phyloP scores from a whole-genome alignment of 257 asterid genomes.

The Fraxinus anomala region DNA sequence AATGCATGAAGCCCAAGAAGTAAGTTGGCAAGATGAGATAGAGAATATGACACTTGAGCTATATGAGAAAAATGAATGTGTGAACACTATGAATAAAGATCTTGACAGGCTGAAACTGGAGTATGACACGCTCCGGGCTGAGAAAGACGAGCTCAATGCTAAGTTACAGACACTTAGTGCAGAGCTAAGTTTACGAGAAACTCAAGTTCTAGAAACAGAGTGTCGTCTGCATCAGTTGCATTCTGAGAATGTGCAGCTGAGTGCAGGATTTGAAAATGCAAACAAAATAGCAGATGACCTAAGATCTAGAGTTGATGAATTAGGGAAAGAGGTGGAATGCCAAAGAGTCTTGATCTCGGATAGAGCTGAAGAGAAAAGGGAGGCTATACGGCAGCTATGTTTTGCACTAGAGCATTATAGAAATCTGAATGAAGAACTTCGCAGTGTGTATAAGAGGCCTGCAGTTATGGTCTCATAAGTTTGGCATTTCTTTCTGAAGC shows the following conservation, averaged over 20 bases:
- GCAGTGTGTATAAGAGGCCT: conserved; percentile 31
- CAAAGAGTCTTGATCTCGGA: conserved; percentile 54
- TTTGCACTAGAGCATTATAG: conserved; percentile 74
- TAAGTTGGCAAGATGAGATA: conserved; percentile 41
- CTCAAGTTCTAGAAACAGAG: conserved; percentile 42
- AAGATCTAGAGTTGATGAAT: conserved; percentile 39
- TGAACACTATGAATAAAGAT: conserved; percentile 40
- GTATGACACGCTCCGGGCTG: conserved; percentile 45
- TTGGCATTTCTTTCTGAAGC: conserved; percentile 12
- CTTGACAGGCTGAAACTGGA: conserved; percentile 52
- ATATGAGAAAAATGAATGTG: conserved; percentile 30
- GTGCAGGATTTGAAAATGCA: conserved; percentile 33
- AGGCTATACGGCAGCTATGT: conserved; percentile 88
- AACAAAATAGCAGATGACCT: conserved; percentile 39
- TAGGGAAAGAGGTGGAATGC: conserved; percentile 59
- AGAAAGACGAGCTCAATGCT: conserved; percentile 55
- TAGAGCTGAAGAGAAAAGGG: conserved; percentile 76
- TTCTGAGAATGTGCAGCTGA: conserved; percentile 38
- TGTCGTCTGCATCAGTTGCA: conserved; percentile 37
- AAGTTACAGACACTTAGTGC: conserved; percentile 42
- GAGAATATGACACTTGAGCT: conserved; percentile 44
- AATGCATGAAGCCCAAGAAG: conserved; percentile 43
- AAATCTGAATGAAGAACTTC: conserved; percentile 59
- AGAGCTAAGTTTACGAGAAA: conserved; percentile 35
- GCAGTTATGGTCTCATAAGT: conserved; percentile 20